phyloP scores from a whole-genome alignment of 495 filamentous ascomycete species.

The Paragyromitra xinjiangensis region DNA sequence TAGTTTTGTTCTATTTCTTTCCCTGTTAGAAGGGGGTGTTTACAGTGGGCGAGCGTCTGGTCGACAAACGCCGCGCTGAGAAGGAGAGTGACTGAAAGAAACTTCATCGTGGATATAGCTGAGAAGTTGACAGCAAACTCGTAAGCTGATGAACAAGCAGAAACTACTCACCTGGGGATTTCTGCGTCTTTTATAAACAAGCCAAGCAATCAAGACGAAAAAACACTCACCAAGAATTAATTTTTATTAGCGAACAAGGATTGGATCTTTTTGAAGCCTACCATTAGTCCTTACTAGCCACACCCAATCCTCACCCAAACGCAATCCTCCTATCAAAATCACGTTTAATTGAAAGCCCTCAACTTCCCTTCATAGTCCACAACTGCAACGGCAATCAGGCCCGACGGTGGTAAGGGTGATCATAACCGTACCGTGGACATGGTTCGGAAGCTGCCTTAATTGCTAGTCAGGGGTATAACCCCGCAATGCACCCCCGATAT shows the following conservation, averaged over 20 bases:
- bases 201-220: background rate
- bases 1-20: background rate
- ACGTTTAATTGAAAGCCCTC: background rate
- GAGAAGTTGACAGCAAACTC: conserved; percentile 4
- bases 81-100: conserved; percentile 32
- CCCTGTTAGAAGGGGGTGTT: background rate
- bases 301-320: background rate
- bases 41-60: conserved; percentile 39
- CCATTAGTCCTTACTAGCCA: background rate
- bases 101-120: conserved; percentile 36
- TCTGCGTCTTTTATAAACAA: conserved; percentile 17
- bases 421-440: conserved; percentile 21
- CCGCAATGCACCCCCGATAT: conserved; percentile 29
- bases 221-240: background rate
- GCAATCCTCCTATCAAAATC: background rate
- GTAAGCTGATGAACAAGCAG: background rate
- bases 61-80: conserved; percentile 47
- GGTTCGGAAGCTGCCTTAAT: conserved; percentile 27
- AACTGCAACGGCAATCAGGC: conserved; percentile 29
- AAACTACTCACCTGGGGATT: background rate
- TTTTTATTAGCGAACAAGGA: background rate
- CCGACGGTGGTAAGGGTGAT: conserved; percentile 28
- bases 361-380: background rate
- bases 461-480: conserved; percentile 32
- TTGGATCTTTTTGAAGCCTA: background rate